phyloP scores from a whole-genome alignment of 805 yeast species.

The Candida chauliodis region DNA sequence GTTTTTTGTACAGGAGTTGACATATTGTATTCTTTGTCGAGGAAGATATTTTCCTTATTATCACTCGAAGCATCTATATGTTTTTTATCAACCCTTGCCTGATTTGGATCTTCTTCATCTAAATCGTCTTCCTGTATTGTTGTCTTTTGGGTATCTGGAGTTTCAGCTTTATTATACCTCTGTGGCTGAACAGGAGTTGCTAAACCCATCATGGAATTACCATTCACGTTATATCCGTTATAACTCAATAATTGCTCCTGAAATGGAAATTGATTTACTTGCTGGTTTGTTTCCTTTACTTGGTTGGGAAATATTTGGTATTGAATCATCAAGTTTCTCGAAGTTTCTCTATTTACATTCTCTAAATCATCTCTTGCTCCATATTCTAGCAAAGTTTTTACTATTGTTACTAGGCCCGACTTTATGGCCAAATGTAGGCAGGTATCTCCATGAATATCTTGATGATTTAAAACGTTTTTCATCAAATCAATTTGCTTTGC shows the following conservation, averaged over 20 bases:
- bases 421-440: conserved; percentile 76
- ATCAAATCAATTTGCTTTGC: conserved; percentile 57
- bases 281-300: background rate
- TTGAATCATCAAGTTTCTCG: conserved; percentile 39
- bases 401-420: conserved; percentile 66
- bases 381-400: conserved; percentile 74
- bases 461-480: conserved; percentile 64
- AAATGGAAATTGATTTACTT: conserved; percentile 3
- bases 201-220: conserved; percentile 11
- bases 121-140: conserved; percentile 41
- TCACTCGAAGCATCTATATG: conserved; percentile 28
- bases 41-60: conserved; percentile 48
- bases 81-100: conserved; percentile 30
- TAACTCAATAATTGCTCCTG: conserved; percentile 6
- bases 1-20: conserved; percentile 29
- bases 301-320: conserved; percentile 25
- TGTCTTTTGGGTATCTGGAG: conserved; percentile 46
- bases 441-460: conserved; percentile 81
- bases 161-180: conserved; percentile 21
- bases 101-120: conserved; percentile 26
- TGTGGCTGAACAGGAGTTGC: conserved; percentile 29
- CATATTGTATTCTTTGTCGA: conserved; percentile 30
- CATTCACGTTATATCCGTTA: conserved; percentile 5
- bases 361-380: conserved; percentile 67
- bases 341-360: conserved; percentile 42